Percentiles rank a stretch among this genome's conserved stretches.
Conservation (phyloP, 805 yeast species). For the Lachancea thermotolerans region DNA sequence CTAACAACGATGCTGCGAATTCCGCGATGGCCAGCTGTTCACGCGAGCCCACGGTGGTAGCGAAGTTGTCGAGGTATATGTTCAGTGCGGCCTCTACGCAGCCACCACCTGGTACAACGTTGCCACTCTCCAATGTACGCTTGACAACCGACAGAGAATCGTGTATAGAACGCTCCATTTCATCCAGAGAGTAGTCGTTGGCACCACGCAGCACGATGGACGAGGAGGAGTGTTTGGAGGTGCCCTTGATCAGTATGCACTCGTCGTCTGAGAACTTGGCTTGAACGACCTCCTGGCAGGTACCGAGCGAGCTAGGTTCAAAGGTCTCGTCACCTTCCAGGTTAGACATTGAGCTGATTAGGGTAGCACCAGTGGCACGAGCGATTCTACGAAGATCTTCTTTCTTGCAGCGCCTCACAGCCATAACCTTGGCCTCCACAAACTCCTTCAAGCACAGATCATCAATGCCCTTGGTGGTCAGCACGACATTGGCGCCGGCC, state of each 20-base stretch:
- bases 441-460: conserved; percentile 87
- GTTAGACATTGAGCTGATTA: conserved; percentile 80
- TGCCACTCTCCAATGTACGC: conserved; percentile 89
- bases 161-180: conserved; percentile 95
- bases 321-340: conserved; percentile 94
- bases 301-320: conserved; percentile 77
- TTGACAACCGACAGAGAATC: conserved; percentile 93
- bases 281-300: conserved; percentile 86
- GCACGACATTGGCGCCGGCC: conserved; percentile 88
- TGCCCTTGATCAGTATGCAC: conserved; percentile 86
- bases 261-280: conserved; percentile 92
- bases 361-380: conserved; percentile 94
- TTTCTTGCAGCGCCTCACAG: conserved; percentile 93
- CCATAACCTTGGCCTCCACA: conserved; percentile 88
- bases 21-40: conserved; percentile 98
- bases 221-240: conserved; percentile 83
- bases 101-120: conserved; percentile 98
- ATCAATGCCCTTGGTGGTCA: conserved; percentile 92
- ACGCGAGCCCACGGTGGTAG: conserved; percentile 94
- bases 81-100: conserved; percentile 97
- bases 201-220: conserved; percentile 94
- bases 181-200: conserved; percentile 91
- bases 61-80: conserved; percentile 91
- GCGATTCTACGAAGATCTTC: conserved; percentile 97
- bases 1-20: conserved; percentile 82